Base-by-base conservation (phyloP, 345 rosid species). In the Draba incana region DNA sequence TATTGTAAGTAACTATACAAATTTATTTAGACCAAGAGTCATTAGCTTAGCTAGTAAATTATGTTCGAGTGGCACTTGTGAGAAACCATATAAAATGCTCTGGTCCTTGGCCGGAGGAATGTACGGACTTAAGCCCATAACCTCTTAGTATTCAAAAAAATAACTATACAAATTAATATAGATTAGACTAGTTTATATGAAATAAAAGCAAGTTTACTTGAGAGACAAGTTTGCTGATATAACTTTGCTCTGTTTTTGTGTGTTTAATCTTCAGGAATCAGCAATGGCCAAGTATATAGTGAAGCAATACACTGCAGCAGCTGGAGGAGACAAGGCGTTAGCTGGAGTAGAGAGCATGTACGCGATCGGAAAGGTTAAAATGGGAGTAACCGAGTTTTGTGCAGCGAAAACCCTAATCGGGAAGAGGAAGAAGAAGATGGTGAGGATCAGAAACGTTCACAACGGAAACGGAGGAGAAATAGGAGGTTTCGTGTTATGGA, bases 401-500 rank as follows among this genome's bases (percentile, higher is more conserved):
- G 75, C 62, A 67, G 81, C 70, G 7, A 74, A 62, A 76, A 60
- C 63, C 39, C 27, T 59, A 65, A 6, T 1, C 2, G 79, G 75
- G 37, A 75, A 70, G 27, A 63, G 51, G 57, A 76, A 71, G 76
- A 80, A 72, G 64, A 83, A 80, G 73, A 71, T 74, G 49, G 63
- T 79, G 52, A 88, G 80, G 57, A 64, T 76, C 63, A 85, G 73
- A 85, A 80, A 78, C 42, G 48, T 68, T 57, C 84, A 57, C 56
- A 76, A 70, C 50, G 49, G 54, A 10, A 85, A 84, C 25, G 79
- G 82, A 5, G 84, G 89, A 11, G 98, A 93, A 69, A 57, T 90
- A 70, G 98, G 98, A 8, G 98, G 98, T 10, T 93, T 90, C 49
- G 97, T 93, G 67, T 65, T 93, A 3, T 93, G 98, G 98, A 88